These are phyloP conservation scores for Starmerella ratchasimensis DNA, from an alignment of 805 yeast species.

Conservation along the genomic window DNA sequence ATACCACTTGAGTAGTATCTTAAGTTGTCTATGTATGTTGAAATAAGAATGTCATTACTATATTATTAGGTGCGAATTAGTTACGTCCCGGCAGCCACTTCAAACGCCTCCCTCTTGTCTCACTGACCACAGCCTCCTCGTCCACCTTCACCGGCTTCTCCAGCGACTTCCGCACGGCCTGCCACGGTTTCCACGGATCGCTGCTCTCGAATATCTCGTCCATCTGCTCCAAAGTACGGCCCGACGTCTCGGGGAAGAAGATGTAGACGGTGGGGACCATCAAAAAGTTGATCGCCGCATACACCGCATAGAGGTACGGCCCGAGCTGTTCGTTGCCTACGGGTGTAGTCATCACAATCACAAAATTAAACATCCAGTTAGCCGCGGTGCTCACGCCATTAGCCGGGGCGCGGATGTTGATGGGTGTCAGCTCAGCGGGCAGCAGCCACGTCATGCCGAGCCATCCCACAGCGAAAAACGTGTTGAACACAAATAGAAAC, in stretches of 20 bases:
- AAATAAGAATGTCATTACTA: no score
- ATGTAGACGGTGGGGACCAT: constrained; percentile 34
- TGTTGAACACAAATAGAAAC: constrained; percentile 41
- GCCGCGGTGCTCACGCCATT: constrained; percentile 50
- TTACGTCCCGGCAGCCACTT: no score
- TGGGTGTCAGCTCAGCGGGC: constrained; percentile 47
- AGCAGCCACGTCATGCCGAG: constrained; percentile 47
- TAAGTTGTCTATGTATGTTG: no score
- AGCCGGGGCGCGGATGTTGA: constrained; percentile 43
- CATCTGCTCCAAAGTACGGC: constrained; percentile 46
- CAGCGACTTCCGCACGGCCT: constrained; percentile 26
- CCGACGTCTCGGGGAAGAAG: constrained; percentile 49
- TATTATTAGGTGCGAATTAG: no score
- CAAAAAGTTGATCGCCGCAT: constrained; percentile 37
- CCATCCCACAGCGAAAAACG: constrained; percentile 40
- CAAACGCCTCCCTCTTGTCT: no score
- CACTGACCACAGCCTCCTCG: no score
- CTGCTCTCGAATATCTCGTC: constrained; percentile 34
- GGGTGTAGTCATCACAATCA: constrained; percentile 50
- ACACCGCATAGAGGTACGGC: constrained; percentile 47
- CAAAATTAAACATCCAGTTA: constrained; percentile 52
- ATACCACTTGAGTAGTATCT: no score
- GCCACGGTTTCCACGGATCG: constrained; percentile 32
- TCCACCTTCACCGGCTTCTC: no score
- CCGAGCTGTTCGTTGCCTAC: constrained; percentile 35